Base-by-base conservation (phyloP, 805 yeast genomes). In the Jamesozyma spencerorum region DNA sequence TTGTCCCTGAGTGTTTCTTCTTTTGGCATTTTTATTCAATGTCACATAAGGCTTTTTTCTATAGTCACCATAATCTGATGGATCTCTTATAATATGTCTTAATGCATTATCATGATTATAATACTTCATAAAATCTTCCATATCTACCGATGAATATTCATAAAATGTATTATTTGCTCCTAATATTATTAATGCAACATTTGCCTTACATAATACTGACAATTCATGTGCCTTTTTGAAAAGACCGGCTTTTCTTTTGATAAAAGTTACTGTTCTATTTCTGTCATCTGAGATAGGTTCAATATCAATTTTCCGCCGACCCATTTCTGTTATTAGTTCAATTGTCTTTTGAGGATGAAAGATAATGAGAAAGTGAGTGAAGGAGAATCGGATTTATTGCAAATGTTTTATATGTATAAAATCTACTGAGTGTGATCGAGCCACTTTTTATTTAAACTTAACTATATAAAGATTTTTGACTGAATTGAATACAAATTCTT, bases 281-380 rank as follows among this genome's bases (percentile, higher is more conserved):
- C 97, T 71, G 60, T 90, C 97, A 52, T 90, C 95, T 11, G 78
- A 68, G 44, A 90, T 79, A 29, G 97, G 97, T 63, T 85, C 79
- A 53, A 90, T 90, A 47, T 84, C 92, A 49, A 90, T 90, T 63
- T 90, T 92, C 67, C 97, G 82, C 71, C 98, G 81, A 40, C 98
- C 98, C 98, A 90, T 92, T 38, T 24, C 19, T 13, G 24, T 10
- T 22, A 22, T 7, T 22, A n/a, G 27, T 24, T 24, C 10, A 11
- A 24, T 24, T 24, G 27, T 24, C 11, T 24, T 24, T 11, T 24
- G 27, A 24, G 27, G 27, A 7, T 24, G 7, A 24, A 24, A 11
- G 11, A n/a, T n/a, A n/a, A n/a, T n/a, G n/a, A n/a, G n/a, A n/a
- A n/a, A n/a, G n/a, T n/a, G n/a, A n/a, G n/a, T n/a, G n/a, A n/a